A percentile compares a stretch with the other conserved stretches of the same genome.
Conservation (phyloP, 1,139 yeast genomes). For the Saccharomyces hybrid region DNA sequence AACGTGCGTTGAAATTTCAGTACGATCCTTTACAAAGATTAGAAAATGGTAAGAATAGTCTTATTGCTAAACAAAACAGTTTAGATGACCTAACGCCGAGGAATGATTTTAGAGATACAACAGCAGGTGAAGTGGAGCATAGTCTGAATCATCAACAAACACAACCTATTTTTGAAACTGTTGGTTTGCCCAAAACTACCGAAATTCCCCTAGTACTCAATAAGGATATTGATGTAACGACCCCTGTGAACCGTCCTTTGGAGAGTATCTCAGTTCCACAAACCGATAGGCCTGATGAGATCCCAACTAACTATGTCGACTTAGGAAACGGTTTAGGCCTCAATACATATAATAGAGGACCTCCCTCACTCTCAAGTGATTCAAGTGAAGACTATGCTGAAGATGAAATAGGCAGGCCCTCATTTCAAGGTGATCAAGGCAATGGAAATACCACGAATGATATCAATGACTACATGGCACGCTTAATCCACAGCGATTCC, state of each 20-base stretch:
- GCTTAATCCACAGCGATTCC: conserved; percentile 17
- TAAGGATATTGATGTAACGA: background rate
- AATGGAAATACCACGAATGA: conserved; percentile 14
- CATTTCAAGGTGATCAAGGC: conserved; percentile 5
- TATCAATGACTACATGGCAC: conserved; percentile 26
- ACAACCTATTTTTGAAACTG: background rate
- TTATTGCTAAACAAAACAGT: background rate
- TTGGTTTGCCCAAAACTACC: background rate
- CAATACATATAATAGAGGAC: conserved; percentile 27
- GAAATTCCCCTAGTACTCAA: background rate
- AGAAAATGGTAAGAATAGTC: background rate
- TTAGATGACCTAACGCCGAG: conserved; percentile 2
- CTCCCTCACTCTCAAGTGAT: conserved; percentile 27
- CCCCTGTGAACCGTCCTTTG: background rate
- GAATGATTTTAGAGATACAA: conserved; percentile 1
- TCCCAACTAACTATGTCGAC: conserved; percentile 17
- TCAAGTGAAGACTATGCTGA: conserved; percentile 18
- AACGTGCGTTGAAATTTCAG: conserved; percentile 1
- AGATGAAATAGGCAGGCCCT: conserved; percentile 7
- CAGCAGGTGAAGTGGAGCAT: background rate
- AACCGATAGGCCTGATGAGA: background rate
- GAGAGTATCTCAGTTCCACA: background rate
- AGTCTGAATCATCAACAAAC: background rate
- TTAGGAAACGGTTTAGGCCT: conserved; percentile 30
- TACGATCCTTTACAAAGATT: conserved; percentile 1